Base-by-base conservation (phyloP, 768 basidiomycete species). In the Neoboletus magnificus region DNA sequence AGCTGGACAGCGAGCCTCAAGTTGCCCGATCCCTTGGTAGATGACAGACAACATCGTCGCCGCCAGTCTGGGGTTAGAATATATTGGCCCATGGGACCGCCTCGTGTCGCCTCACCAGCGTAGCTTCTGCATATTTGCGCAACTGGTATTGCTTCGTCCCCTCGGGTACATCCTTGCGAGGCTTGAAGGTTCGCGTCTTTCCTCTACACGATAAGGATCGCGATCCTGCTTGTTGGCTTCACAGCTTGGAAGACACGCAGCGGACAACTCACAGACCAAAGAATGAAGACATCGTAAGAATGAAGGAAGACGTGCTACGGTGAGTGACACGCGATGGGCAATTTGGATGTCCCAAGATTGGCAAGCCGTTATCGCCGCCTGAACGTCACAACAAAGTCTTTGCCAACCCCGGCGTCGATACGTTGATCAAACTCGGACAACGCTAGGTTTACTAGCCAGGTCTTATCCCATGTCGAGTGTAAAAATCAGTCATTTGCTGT, bases 71-170 rank as follows among this genome's bases (percentile, higher is more conserved):
- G n/a, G n/a, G 55, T 66, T 40, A 69, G 63, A 58, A 54, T n/a
- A 4, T 30, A 43, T 20, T 45, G 36, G 22, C 48, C 33, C 27
- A 30, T 10, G 37, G 37, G 16, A 23, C 11, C 16, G 27, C 20
- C 27, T 42, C 13, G 4, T 15, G 30, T 44, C 18, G 44, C 30
- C 59, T 67, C 72, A 91, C 93, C 70, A 95, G 75, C 29, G 94
- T 96, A n/a, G 93, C 93, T 69, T 94, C 93, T 9, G 93, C 93
- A 67, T 95, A 98, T 79, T 98, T 98, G 72, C 97, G 86, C 60
- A 99, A 78, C 75, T 98, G 96, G 71, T 95, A 98, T 70, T 98
- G 96, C 74, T 96, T 96, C 37, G 95, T 96, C 39, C 95, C 95
- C 71, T 96, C 93, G 5, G 93, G 90, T 23, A 94, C 87, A 70